phyloP scores from a whole-genome alignment of 257 asterid genomes.

The Jasminum sambac region DNA sequence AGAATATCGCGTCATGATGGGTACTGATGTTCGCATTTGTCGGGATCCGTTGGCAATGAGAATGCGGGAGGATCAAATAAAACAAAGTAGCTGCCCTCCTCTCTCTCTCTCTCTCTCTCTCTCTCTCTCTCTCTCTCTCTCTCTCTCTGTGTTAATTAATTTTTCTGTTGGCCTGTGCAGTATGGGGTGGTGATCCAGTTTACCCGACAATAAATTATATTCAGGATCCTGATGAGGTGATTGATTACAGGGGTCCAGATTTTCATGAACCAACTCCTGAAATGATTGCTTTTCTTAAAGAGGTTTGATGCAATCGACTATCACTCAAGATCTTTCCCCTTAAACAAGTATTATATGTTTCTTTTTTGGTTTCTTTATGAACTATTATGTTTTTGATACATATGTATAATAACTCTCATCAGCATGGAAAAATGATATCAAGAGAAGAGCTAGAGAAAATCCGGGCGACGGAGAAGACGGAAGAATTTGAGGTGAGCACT shows the following conservation, averaged over 20 bases:
- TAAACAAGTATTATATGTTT: background rate
- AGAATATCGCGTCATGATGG: constrained; percentile 95
- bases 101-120: constrained; percentile 3
- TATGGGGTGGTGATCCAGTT: constrained; percentile 99
- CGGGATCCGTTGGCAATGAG: constrained; percentile 96
- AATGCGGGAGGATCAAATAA: constrained; percentile 90
- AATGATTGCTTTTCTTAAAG: constrained; percentile 85
- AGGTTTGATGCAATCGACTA: constrained; percentile 52
- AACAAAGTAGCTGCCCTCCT: constrained; percentile 59
- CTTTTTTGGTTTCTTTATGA: background rate
- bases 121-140: background rate
- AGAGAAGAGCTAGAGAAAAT: constrained; percentile 71
- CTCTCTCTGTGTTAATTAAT: constrained; percentile 12
- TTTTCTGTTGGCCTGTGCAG: constrained; percentile 41
- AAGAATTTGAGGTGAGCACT: constrained; percentile 67
- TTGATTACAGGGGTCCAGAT: constrained; percentile 94
- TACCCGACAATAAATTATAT: constrained; percentile 93
- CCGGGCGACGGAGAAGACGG: constrained; percentile 68
- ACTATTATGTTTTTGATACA: background rate
- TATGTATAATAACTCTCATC: constrained; percentile 27
- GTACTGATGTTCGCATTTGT: constrained; percentile 77
- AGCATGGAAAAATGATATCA: constrained; percentile 77
- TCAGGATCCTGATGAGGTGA: constrained; percentile 93
- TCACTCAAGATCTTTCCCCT: constrained; percentile 2
- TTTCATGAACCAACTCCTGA: constrained; percentile 98